These are phyloP conservation scores for Remersonia thermophila DNA, from an alignment of 2,329 filamentous ascomycete genomes.

Conservation along the genomic window DNA sequence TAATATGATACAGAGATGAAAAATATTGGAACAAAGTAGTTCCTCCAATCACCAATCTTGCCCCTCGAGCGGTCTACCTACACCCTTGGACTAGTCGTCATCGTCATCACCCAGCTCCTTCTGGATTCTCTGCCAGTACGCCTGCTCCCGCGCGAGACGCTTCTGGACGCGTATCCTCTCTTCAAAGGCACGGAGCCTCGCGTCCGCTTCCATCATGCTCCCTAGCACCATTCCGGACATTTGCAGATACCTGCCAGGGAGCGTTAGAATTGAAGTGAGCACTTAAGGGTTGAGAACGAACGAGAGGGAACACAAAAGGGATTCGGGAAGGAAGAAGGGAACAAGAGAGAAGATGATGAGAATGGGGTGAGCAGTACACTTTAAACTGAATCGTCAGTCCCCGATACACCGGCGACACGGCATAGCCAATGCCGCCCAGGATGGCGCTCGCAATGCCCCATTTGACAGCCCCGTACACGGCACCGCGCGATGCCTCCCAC, in stretches of 20 bases:
- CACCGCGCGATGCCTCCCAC: constrained; percentile 59
- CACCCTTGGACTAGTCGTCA: constrained; percentile 17
- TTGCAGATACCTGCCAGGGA: constrained; percentile 53
- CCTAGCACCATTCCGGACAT: constrained; percentile 81
- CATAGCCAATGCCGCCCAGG: constrained; percentile 49
- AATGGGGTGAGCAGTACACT: constrained; percentile 48
- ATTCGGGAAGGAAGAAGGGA: not conserved
- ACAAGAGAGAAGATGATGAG: not conserved
- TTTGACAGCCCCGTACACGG: constrained; percentile 53
- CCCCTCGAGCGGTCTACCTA: too few relatives aligned
- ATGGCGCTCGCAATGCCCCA: constrained; percentile 58
- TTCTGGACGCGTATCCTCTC: constrained; percentile 51
- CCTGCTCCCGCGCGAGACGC: constrained; percentile 49
- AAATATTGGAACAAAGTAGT: too few relatives aligned
- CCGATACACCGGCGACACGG: constrained; percentile 59
- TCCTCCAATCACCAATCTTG: too few relatives aligned
- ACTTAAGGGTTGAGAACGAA: not conserved
- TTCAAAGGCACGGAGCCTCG: constrained; percentile 55
- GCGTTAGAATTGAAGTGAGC: not conserved
- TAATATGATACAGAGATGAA: too few relatives aligned
- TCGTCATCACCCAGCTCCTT: constrained; percentile 41
- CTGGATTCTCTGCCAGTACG: constrained; percentile 57
- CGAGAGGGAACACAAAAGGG: not conserved
- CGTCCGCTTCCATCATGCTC: constrained; percentile 64
- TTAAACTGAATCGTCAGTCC: constrained; percentile 65